Evolutionary conservation across 768 basidiomycete species (phyloP).

Genomic region (Serendipita sp.): DNA sequence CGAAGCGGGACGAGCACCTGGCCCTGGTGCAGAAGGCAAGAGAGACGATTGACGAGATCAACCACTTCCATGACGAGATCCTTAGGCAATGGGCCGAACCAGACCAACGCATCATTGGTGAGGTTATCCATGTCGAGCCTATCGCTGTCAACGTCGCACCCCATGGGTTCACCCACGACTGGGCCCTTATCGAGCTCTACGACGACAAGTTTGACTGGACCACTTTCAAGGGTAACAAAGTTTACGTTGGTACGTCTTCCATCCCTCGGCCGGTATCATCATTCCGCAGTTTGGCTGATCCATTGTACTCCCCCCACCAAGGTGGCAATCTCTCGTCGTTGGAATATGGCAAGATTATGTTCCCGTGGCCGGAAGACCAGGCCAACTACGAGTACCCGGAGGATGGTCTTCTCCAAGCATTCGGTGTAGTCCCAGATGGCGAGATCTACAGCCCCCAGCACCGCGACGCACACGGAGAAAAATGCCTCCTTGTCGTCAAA

Average conservation of each 20-base stretch:
- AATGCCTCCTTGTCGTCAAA: constrained; percentile 21
- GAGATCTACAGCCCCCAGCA: constrained; percentile 17
- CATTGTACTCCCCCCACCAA: constrained; percentile 13
- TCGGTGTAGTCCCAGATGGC: constrained; percentile 13
- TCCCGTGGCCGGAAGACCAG: constrained; percentile 13
- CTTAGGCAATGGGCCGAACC: constrained; percentile 14
- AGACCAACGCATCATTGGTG: constrained; percentile 20
- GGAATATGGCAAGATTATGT: constrained; percentile 17
- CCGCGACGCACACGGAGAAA: constrained; percentile 19
- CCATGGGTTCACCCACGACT: constrained; percentile 20
- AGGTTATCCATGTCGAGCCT: constrained; percentile 18
- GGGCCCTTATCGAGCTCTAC: constrained; percentile 20
- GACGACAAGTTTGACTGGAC: constrained; percentile 20
- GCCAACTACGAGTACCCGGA: constrained; percentile 17
- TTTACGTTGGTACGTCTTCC: constrained; percentile 18
- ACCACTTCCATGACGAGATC: constrained; percentile 18
- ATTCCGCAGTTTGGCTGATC: constrained; percentile 7
- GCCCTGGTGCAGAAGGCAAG: constrained; percentile 10
- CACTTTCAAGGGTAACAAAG: constrained; percentile 20
- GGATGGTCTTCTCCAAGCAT: constrained; percentile 20
- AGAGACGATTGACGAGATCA: constrained; percentile 14
- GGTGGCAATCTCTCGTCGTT: constrained; percentile 15
- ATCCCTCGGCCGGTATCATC: constrained; percentile 1
- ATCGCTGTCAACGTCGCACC: constrained; percentile 16
- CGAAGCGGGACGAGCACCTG: constrained; percentile 14